These are phyloP conservation scores for Pueraria montana DNA, from an alignment of 306 rosid species.

Conservation along the genomic window DNA sequence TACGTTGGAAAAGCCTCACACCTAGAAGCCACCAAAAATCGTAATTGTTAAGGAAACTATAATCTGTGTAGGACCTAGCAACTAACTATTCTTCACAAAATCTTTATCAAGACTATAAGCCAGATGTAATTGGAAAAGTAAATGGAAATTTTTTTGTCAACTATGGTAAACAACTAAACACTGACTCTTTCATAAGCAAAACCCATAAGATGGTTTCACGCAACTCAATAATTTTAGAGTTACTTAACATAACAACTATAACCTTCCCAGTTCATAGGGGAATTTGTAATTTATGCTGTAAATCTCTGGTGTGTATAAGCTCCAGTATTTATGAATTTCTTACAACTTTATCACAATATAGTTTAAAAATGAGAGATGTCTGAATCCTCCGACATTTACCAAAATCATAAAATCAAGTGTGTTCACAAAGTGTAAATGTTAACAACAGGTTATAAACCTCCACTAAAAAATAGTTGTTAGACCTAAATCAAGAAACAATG, in stretches of 20 bases:
- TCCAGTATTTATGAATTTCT: neutral
- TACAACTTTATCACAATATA: neutral
- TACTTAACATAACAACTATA: constrained; percentile 19
- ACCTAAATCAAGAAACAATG: constrained; percentile 5
- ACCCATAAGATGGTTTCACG: constrained; percentile 10
- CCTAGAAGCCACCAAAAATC: constrained; percentile 59
- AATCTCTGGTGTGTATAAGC: neutral
- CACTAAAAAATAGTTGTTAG: constrained; percentile 1
- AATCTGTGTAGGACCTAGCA: constrained; percentile 24
- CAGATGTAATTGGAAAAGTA: neutral
- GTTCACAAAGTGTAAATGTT: constrained; percentile 5
- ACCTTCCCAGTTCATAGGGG: neutral
- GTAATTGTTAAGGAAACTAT: constrained; percentile 20
- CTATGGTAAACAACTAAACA: neutral
- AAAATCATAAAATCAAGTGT: neutral
- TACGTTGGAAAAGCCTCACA: constrained; percentile 96
- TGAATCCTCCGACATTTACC: neutral
- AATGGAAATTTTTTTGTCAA: neutral
- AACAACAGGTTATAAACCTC: neutral
- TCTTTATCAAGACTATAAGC: neutral
- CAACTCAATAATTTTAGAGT: neutral
- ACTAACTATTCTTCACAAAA: constrained; percentile 23
- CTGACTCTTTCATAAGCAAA: constrained; percentile 15
- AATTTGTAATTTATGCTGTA: neutral
- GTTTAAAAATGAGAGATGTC: neutral